These are phyloP conservation scores for Kazachstania martiniae DNA, from an alignment of 805 yeast genomes.

Conservation along the genomic window DNA sequence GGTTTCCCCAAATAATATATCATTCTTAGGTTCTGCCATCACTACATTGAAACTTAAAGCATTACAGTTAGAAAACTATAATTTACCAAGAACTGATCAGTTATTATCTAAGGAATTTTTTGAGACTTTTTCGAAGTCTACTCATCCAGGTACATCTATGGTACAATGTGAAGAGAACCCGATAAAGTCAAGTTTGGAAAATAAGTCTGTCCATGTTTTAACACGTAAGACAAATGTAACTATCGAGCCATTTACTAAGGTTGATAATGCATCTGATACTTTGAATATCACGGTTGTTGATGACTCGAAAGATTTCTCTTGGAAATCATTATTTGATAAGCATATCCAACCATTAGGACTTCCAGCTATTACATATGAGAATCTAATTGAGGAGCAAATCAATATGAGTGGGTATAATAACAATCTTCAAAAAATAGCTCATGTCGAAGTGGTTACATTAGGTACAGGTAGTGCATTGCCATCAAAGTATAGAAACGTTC, in stretches of 20 bases:
- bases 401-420: constrained; percentile 21
- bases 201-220: constrained; percentile 18
- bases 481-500: constrained; percentile 72
- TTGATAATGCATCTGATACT: constrained; percentile 4
- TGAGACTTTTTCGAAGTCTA: constrained; percentile 18
- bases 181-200: constrained; percentile 6
- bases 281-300: background rate
- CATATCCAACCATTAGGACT: constrained; percentile 23
- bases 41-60: constrained; percentile 47
- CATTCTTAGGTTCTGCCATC: constrained; percentile 44
- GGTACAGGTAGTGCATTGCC: constrained; percentile 96
- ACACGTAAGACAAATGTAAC: constrained; percentile 9
- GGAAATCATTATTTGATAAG: constrained; percentile 19
- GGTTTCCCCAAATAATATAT: constrained; percentile 50
- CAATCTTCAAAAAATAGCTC: constrained; percentile 31
- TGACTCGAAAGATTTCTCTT: constrained; percentile 7
- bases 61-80: constrained; percentile 33
- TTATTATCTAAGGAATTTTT: constrained; percentile 23
- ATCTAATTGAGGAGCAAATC: constrained; percentile 22
- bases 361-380: constrained; percentile 13
- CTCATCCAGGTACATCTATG: constrained; percentile 11
- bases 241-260: constrained; percentile 17
- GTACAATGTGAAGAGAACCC: constrained; percentile 15
- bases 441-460: constrained; percentile 60
- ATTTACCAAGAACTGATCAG: constrained; percentile 28